Percentiles rank a stretch among this genome's conserved stretches.
phyloP scores from a whole-genome alignment of 805 yeast species.

The Yarrowia porcina region DNA sequence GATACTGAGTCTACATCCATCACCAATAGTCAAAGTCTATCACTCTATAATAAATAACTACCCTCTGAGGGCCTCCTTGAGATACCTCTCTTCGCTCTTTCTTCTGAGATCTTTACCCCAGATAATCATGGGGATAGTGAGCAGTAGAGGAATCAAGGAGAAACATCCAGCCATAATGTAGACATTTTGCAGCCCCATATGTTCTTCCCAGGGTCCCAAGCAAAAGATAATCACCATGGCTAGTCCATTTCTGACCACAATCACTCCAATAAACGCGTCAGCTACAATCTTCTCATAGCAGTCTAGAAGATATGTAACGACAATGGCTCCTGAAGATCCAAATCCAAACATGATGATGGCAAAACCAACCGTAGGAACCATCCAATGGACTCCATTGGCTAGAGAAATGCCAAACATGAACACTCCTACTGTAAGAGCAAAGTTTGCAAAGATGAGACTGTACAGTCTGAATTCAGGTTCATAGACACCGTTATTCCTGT shows the following conservation, averaged over 20 bases:
- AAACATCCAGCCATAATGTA: not conserved
- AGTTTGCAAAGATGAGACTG: conserved; percentile 30
- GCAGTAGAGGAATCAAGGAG: not conserved
- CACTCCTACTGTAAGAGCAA: not conserved
- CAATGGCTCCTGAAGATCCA: not conserved
- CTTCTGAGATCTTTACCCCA: conserved; percentile 2
- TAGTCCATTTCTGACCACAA: conserved; percentile 56
- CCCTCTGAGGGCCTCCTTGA: not conserved
- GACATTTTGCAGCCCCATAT: not conserved
- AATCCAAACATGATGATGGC: conserved; percentile 1
- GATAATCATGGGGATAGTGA: not conserved
- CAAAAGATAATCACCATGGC: not conserved
- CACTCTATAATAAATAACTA: not conserved
- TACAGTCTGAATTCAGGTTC: conserved; percentile 30
- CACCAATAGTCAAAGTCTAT: too few relatives aligned
- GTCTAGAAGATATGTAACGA: not conserved
- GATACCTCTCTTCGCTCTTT: not conserved
- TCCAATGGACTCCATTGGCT: not conserved
- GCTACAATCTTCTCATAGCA: not conserved
- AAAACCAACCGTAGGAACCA: not conserved
- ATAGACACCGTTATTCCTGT: conserved; percentile 27
- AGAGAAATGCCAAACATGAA: not conserved
- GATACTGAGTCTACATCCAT: too few relatives aligned
- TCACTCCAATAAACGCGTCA: conserved; percentile 55
- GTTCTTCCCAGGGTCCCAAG: not conserved